Conservation (phyloP, 2,329 filamentous ascomycete genomes). For the Fusarium sp. region DNA sequence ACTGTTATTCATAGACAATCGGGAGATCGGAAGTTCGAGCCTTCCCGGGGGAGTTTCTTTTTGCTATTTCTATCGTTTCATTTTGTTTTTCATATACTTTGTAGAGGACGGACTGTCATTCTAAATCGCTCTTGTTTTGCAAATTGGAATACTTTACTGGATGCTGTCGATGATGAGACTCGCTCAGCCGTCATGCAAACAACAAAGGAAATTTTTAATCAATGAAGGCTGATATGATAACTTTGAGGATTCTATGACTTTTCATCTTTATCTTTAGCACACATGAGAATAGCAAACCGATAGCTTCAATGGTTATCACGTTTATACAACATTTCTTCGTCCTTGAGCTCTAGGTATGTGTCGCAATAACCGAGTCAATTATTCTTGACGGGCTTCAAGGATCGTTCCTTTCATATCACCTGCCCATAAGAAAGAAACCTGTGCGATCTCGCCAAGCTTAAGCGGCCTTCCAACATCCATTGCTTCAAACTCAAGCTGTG, state of each 20-base stretch:
- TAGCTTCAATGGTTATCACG: no score
- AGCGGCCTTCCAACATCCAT: not conserved
- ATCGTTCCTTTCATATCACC: not conserved
- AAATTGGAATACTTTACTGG: not conserved
- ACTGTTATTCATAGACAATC: constrained; percentile 44
- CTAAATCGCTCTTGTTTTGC: not conserved
- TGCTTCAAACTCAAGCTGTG: not conserved
- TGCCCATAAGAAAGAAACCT: not conserved
- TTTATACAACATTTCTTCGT: no score
- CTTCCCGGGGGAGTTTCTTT: constrained; percentile 43
- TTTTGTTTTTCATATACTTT: not conserved
- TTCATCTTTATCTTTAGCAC: no score
- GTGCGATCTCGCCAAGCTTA: not conserved
- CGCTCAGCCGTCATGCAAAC: not conserved
- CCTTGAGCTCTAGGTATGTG: no score
- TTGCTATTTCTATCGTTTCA: fast-evolving
- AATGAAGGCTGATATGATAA: no score
- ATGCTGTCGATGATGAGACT: not conserved
- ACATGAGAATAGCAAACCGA: no score
- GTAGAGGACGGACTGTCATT: not conserved
- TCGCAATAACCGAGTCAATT: no score
- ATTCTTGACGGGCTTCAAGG: no score
- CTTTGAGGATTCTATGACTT: no score
- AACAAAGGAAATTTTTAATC: no score
- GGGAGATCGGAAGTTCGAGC: constrained; percentile 48